Percentiles rank a stretch among this genome's conserved stretches.
These are phyloP conservation scores for Zymoseptoria crescenta DNA, from an alignment of 2,329 filamentous ascomycete species.

Conservation along the genomic window DNA sequence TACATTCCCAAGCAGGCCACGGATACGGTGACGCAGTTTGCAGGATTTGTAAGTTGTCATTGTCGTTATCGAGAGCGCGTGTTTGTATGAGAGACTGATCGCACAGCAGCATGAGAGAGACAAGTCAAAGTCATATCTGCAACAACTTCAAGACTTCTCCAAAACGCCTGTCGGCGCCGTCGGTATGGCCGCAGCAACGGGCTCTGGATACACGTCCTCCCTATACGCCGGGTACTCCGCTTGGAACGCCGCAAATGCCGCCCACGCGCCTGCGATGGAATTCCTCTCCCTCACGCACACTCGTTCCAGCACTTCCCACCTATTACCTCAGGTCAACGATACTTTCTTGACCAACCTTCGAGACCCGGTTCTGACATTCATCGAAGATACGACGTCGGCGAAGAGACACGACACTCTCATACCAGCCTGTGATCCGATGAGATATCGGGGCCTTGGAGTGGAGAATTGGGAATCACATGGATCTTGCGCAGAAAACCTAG, in stretches of 20 bases:
- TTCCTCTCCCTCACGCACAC: constrained; percentile 42
- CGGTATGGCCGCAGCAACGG: constrained; percentile 36
- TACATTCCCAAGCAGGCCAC: constrained; percentile 39
- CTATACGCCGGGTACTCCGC: constrained; percentile 44
- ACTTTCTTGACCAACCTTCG: constrained; percentile 40
- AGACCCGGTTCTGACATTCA: constrained; percentile 38
- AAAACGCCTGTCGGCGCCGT: constrained; percentile 44
- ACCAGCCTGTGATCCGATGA: constrained; percentile 40
- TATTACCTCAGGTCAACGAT: constrained; percentile 36
- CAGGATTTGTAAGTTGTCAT: constrained; percentile 27
- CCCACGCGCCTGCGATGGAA: constrained; percentile 36
- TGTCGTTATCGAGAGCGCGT: neutral
- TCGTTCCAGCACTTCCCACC: constrained; percentile 34
- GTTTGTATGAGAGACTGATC: neutral
- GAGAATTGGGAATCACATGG: constrained; percentile 41
- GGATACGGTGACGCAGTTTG: constrained; percentile 37
- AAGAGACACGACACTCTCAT: constrained; percentile 40
- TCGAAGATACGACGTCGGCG: constrained; percentile 39
- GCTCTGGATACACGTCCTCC: constrained; percentile 40
- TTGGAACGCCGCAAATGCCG: constrained; percentile 32
- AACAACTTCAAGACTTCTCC: constrained; percentile 44
- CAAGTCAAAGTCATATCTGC: constrained; percentile 41
- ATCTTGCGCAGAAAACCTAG: constrained; percentile 42
- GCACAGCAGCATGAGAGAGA: constrained; percentile 34
- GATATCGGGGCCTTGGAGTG: constrained; percentile 37